Base-by-base conservation (phyloP, 768 basidiomycete species). In the Boletus sp. region DNA sequence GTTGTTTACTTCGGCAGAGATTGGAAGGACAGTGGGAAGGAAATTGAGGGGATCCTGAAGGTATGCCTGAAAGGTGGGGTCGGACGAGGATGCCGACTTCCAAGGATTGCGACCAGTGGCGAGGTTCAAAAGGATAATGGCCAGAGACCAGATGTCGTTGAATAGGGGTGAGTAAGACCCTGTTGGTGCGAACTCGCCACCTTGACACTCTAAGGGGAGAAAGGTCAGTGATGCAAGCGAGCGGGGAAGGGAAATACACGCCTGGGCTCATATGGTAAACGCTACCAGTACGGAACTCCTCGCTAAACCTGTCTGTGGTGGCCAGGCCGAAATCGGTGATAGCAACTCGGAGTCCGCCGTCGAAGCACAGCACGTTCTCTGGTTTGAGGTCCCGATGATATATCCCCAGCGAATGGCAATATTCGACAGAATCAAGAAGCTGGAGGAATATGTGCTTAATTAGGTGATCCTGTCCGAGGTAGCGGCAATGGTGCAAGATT, bases 201-300 rank as follows among this genome's bases (percentile, higher is more conserved):
- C 69, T 66, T 97, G 89, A 68, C 96, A 97, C 70, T 98, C 93
- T 98, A 59, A 56, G 59, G 9, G 40, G 7, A 23, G 65, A 72
- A 35, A 64, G 69, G 62, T 58, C 29, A 59, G 58, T 27, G 47
- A 56, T 38, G 48, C 47, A 33, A 54, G 58, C 17, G 17, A 40
- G 50, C 51, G 54, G 58, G 27, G 17, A 27, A 42, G 47, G 43
- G 50, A 40, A 43, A 44, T 51, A 70, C 80, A 47, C 71, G 85
- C 90, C 93, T 72, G 95, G 95, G 65, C 92, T 94, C 89, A 98
- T 95, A 73, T 97, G 96, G 72, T 93, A 97, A n/a, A 94, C 84
- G 63, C 91, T 94, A n/a, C 95, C 95, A 34, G 94, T 97, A 48
- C 91, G 84, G 72, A 94, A 93, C 70, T 98, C 95, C 51, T 81